These are phyloP conservation scores for Eimeria brunetti DNA, from an alignment of 169 alveolate genomes.

Conservation along the genomic window DNA sequence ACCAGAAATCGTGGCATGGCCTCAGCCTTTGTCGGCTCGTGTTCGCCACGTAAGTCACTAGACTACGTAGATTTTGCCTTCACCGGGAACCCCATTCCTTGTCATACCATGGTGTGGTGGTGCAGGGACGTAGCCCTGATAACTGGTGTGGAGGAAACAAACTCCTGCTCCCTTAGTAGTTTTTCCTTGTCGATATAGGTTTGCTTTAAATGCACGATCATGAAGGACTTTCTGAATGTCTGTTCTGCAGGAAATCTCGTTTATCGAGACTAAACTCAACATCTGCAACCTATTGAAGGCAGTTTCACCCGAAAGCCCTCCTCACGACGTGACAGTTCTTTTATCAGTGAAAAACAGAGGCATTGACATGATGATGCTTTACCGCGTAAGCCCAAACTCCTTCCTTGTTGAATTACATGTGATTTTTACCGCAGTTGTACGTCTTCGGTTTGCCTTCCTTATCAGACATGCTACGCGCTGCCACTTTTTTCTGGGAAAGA, in stretches of 20 bases:
- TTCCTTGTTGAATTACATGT: neutral
- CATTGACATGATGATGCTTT: slow-evolving; percentile 67
- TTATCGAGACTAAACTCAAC: slow-evolving; percentile 59
- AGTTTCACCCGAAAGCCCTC: neutral
- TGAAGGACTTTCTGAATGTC: neutral
- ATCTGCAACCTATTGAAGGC: slow-evolving; percentile 67
- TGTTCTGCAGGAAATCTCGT: slow-evolving; percentile 53
- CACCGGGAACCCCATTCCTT: neutral
- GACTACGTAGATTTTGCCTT: neutral
- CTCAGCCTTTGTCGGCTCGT: slow-evolving; percentile 75
- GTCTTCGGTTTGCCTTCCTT: neutral
- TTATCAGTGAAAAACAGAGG: slow-evolving; percentile 69
- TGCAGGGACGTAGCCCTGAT: neutral
- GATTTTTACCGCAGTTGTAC: neutral
- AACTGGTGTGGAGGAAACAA: neutral
- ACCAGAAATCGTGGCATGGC: slow-evolving; percentile 74
- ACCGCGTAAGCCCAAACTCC: slow-evolving; percentile 46
- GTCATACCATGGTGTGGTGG: neutral
- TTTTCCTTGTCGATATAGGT: neutral
- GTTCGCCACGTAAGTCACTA: slow-evolving; percentile 53
- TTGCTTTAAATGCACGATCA: neutral
- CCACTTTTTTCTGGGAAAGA: slow-evolving; percentile 61
- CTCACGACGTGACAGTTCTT: slow-evolving; percentile 53
- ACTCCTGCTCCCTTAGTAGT: neutral
- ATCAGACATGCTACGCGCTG: slow-evolving; percentile 67